phyloP scores from a whole-genome alignment of 768 basidiomycete genomes.

The Tylopilus felleus region DNA sequence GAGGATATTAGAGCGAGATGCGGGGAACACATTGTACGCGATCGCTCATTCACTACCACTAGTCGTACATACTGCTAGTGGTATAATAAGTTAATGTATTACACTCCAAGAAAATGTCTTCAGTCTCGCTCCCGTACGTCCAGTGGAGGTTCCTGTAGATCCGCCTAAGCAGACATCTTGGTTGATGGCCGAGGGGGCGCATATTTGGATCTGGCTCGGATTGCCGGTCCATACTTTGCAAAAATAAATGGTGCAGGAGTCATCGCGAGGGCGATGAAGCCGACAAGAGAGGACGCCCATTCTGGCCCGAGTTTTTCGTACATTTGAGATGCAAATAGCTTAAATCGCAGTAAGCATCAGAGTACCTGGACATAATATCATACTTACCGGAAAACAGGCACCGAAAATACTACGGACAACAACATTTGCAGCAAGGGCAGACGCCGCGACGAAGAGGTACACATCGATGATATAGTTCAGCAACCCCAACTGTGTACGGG shows the following conservation, averaged over 20 bases:
- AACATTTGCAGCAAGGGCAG: slow-evolving; percentile 52
- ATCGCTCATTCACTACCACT: too few species aligned
- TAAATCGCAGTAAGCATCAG: slow-evolving; percentile 3
- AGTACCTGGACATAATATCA: not conserved
- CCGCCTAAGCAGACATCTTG: slow-evolving; percentile 11
- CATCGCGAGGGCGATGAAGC: slow-evolving; percentile 48
- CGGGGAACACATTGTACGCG: too few species aligned
- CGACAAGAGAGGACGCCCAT: slow-evolving; percentile 60
- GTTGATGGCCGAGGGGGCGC: slow-evolving; percentile 30
- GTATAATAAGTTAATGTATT: not conserved
- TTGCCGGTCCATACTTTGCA: slow-evolving; percentile 40
- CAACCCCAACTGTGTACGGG: slow-evolving; percentile 40
- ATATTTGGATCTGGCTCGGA: slow-evolving; percentile 43
- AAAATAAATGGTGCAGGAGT: slow-evolving; percentile 52
- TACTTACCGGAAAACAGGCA: slow-evolving; percentile 41
- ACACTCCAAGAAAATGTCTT: not conserved
- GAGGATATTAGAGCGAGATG: too few species aligned
- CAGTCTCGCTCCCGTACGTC: not conserved
- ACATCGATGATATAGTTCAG: slow-evolving; percentile 64
- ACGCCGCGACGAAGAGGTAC: slow-evolving; percentile 52
- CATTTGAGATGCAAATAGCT: slow-evolving; percentile 56
- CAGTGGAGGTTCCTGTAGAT: not conserved
- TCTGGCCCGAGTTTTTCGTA: slow-evolving; percentile 45
- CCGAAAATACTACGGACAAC: slow-evolving; percentile 53
- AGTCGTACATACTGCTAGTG: not conserved